phyloP scores from a whole-genome alignment of 2,329 filamentous ascomycete genomes.

The Fusarium sp. region DNA sequence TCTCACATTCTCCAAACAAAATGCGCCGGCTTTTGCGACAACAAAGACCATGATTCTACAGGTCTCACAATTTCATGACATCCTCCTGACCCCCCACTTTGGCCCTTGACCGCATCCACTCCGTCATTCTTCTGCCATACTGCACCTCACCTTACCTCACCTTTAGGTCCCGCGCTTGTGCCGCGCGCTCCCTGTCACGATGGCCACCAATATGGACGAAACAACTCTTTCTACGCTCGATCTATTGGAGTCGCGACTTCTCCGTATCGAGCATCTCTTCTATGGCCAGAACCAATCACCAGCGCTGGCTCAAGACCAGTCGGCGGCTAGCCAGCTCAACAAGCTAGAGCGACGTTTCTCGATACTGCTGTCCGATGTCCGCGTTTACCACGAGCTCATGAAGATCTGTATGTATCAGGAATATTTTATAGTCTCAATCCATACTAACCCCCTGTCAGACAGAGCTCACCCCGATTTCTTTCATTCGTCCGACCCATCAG shows the following conservation, averaged over 20 bases:
- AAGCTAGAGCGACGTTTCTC: slow-evolving; percentile 67
- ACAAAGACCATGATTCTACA: slow-evolving; percentile 28
- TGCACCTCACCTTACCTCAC: slow-evolving; percentile 22
- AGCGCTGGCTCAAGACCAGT: slow-evolving; percentile 50
- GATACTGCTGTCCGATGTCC: slow-evolving; percentile 61
- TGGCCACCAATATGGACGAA: slow-evolving; percentile 59
- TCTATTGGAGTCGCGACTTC: slow-evolving; percentile 68
- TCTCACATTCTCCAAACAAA: background rate
- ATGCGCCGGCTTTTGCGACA: slow-evolving; percentile 8
- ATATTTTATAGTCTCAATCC: background rate
- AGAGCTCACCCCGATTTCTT: slow-evolving; percentile 67
- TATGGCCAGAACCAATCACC: slow-evolving; percentile 58
- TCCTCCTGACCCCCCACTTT: slow-evolving; percentile 44
- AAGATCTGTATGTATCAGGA: slow-evolving; percentile 65
- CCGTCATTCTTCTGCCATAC: slow-evolving; percentile 24
- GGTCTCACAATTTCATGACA: slow-evolving; percentile 42
- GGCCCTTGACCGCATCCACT: slow-evolving; percentile 36
- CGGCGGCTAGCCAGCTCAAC: slow-evolving; percentile 59
- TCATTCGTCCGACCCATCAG: slow-evolving; percentile 57
- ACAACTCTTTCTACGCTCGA: slow-evolving; percentile 67
- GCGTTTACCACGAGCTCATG: slow-evolving; percentile 69
- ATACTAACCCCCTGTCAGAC: slow-evolving; percentile 53
- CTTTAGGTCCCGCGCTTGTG: slow-evolving; percentile 27
- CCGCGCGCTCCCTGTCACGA: slow-evolving; percentile 38
- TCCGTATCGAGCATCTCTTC: slow-evolving; percentile 69